Base-by-base conservation (phyloP, 2,329 filamentous ascomycete species). In the Paraconiothyrium sp. region DNA sequence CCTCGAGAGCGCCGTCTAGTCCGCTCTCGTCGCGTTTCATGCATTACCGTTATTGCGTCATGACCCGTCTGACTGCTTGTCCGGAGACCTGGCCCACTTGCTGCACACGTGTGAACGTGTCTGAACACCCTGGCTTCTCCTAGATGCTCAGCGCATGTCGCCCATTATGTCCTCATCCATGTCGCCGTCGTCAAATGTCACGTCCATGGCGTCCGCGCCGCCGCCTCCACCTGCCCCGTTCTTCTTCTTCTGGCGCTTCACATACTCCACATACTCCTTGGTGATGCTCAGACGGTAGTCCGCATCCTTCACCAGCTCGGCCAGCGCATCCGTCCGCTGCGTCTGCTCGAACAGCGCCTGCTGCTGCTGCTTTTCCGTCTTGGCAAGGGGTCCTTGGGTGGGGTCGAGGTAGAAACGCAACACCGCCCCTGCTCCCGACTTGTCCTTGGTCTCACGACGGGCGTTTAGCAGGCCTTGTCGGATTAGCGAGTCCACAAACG, bases 191-290 rank as follows among this genome's bases (percentile, higher is more conserved):
- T 75, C 76, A 27, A 74, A 79, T 1, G 72, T 68, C 27, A 72
- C 73, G 51, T 79, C 78, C 78, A 79, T 79, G 2, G 70, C 69
- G 13, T 79, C 76, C 9, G 71, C 68, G 16, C 60, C 57, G 8
- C 70, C 70, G n/a, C 72, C 74, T 6, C 44, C 58, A 9, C 46
- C 54, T 11, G 67, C 67, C 27, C 65, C 66, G 35, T 71, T 68
- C 56, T 80, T 78, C 75, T 80, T 80, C 68, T 79, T 83, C 62
- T 79, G 66, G 63, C 81, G 85, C 69, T 82, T 84, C 55, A 84
- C 61, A 54, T 81, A 80, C 47, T 88, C 85, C 35, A 88, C 78
- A 67, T 86, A 88, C 71, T 90, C 88, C 67, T 84, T 86, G 58
- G 82, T 85, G 46, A 90, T 73, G 46, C 84, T 85, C 54, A 90